Conservation (phyloP, 805 yeast genomes). For the Kuraishia cidri region DNA sequence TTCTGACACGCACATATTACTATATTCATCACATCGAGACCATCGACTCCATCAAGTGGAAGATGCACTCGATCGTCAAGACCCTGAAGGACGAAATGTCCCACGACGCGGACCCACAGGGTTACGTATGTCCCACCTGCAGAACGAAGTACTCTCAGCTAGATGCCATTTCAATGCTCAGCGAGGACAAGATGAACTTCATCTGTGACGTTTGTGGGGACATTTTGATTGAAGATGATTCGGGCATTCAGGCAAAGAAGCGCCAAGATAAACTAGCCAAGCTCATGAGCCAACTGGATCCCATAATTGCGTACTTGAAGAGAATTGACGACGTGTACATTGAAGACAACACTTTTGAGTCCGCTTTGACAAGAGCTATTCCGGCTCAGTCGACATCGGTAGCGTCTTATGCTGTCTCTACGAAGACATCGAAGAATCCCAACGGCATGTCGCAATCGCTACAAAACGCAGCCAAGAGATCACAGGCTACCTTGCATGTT, state of each 20-base stretch:
- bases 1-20: conserved; percentile 71
- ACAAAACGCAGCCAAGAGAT: conserved; percentile 26
- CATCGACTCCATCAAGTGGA: conserved; percentile 94
- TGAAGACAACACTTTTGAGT: conserved; percentile 86
- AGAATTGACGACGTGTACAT: conserved; percentile 72
- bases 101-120: conserved; percentile 84
- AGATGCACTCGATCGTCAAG: conserved; percentile 80
- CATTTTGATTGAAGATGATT: conserved; percentile 77
- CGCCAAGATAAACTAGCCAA: conserved; percentile 76
- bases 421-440: conserved; percentile 19
- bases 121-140: conserved; percentile 86
- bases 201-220: conserved; percentile 80
- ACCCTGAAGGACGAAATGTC: conserved; percentile 74
- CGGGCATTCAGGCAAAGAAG: conserved; percentile 70
- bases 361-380: conserved; percentile 69
- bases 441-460: conserved; percentile 18
- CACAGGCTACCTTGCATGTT: conserved; percentile 84
- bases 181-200: conserved; percentile 75
- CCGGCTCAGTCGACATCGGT: conserved; percentile 71
- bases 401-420: conserved; percentile 61
- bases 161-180: conserved; percentile 77
- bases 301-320: conserved; percentile 74
- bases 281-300: conserved; percentile 84
- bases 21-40: conserved; percentile 89
- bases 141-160: conserved; percentile 71